phyloP scores from a whole-genome alignment of 1,284 basidiomycete genomes.

The Coniophora puteana region DNA sequence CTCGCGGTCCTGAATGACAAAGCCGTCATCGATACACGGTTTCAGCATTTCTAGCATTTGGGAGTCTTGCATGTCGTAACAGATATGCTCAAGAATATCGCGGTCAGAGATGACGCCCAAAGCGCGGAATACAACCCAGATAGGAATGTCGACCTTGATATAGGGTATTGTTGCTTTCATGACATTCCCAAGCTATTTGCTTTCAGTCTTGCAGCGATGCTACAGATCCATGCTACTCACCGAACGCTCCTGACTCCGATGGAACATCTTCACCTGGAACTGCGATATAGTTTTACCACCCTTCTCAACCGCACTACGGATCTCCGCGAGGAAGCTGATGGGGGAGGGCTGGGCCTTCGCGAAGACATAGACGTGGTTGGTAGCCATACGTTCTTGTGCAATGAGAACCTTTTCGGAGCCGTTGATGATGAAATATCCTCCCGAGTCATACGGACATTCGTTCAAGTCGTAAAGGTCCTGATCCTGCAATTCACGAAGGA shows the following conservation, averaged over 20 bases:
- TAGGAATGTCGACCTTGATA: conserved; percentile 97
- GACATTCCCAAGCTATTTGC: conserved; percentile 75
- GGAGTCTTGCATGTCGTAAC: conserved; percentile 94
- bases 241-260: conserved; percentile 82
- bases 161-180: conserved; percentile 98
- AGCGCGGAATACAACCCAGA: conserved; percentile 98
- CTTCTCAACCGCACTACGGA: conserved; percentile 97
- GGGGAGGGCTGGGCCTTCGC: conserved; percentile 97
- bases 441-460: conserved; percentile 97
- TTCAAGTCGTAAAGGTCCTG: conserved; percentile 87
- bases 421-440: conserved; percentile 99
- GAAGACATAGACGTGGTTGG: conserved; percentile 99
- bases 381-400: conserved; percentile 99
- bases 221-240: conserved; percentile 50
- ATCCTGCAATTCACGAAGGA: conserved; percentile 78
- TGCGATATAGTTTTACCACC: conserved; percentile 98
- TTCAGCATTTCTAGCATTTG: conserved; percentile 99
- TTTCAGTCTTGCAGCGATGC: conserved; percentile 1
- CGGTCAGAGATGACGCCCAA: conserved; percentile 97
- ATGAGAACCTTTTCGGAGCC: conserved; percentile 99
- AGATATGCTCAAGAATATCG: conserved; percentile 97
- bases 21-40: conserved; percentile 98
- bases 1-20: conserved; percentile 97
- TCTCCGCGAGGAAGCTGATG: conserved; percentile 95
- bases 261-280: conserved; percentile 98